A percentile compares a stretch with the other conserved stretches of the same genome.
Conservation (phyloP, 768 basidiomycete genomes). For the Auricularia sp. region DNA sequence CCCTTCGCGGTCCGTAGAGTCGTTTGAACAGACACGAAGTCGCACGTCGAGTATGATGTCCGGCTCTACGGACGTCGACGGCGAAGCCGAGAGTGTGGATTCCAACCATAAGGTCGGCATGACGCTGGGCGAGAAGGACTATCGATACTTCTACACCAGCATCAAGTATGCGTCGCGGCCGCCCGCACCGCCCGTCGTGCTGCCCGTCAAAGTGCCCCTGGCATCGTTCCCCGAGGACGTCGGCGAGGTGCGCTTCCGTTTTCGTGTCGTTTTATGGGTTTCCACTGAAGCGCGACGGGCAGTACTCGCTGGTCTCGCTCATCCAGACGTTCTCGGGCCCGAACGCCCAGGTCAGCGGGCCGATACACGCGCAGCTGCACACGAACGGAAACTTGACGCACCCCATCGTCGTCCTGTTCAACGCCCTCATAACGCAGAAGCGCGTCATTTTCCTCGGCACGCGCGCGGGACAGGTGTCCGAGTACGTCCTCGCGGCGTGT, state of each 20-base stretch:
- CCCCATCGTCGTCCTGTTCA: constrained; percentile 91
- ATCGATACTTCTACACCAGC: constrained; percentile 53
- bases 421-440: constrained; percentile 89
- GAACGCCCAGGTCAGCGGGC: constrained; percentile 49
- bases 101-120: constrained; percentile 41
- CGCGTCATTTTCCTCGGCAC: constrained; percentile 93
- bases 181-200: constrained; percentile 32
- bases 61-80: background rate
- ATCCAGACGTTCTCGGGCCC: constrained; percentile 70
- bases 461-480: constrained; percentile 84
- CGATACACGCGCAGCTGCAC: constrained; percentile 85
- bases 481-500: constrained; percentile 88
- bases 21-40: background rate
- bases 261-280: background rate
- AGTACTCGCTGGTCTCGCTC: constrained; percentile 91
- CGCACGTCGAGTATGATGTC: constrained; percentile 2
- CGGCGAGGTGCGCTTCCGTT: constrained; percentile 64
- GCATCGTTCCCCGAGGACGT: constrained; percentile 90
- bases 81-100: constrained; percentile 23
- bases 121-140: background rate
- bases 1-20: background rate
- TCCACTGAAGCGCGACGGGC: background rate
- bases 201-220: constrained; percentile 88
- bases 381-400: constrained; percentile 85
- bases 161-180: constrained; percentile 62